Base-by-base conservation (phyloP, 306 rosid genomes). In the Dryas alaskensis region DNA sequence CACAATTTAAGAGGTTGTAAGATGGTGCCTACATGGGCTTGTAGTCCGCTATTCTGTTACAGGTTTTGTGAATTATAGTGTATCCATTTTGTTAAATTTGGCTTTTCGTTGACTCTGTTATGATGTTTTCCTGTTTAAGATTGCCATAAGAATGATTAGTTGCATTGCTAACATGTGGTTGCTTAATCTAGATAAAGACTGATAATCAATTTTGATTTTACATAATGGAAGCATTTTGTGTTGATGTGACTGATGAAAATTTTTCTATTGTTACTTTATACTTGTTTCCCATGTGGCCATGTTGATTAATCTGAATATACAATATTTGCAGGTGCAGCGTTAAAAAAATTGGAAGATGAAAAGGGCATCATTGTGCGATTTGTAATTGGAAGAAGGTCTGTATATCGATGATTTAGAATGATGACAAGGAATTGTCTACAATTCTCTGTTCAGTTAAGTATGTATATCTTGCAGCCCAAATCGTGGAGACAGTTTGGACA, bases 341-440 rank as follows among this genome's bases (percentile, higher is more conserved):
- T 78, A 50, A 79, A 79, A 80, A 84, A 80, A 13, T 69, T 85
- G 11, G 86, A 74, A 60, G 81, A 86, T 65, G 59, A 84, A 68
- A 86, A 81, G 68, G 88, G 87, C 74, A 73, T 89, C 71, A 69
- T 85, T 69, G 84, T 86, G 78, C 84, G 80, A 17, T 86, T 89
- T 82, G 89, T 86, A 51, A 84, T 84, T 77, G 89, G 96, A 76
- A 83, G 82, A 79, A 89, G 96, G 92, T 89, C 67, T 70, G 72
- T 65, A 57, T 47, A 63, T 47, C 61, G 69, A 75, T 49, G 73
- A 68, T 70, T 80, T 77, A 51, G 54, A 73, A 70, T 61, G 68
- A 72, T 51, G 49, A 78, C 66, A 68, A 64, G 67, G 63, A 77
- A 67, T 57, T 54, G 50, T 69, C 71, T 78, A 49, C 60, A 55